phyloP scores from a whole-genome alignment of 345 rosid species.

The Mercurialis annua region DNA sequence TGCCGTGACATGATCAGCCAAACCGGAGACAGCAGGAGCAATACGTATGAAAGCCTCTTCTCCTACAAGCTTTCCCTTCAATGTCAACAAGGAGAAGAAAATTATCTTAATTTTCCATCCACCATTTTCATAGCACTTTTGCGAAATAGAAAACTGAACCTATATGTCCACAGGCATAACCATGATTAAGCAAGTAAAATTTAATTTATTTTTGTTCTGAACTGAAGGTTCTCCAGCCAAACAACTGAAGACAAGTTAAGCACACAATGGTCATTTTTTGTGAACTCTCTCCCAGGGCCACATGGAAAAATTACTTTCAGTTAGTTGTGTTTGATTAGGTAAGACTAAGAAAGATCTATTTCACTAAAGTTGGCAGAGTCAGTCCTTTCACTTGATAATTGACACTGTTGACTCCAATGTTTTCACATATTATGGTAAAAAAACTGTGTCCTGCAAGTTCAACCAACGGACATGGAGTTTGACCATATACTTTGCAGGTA shows the following conservation, averaged over 20 bases:
- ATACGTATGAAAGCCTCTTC: constrained; percentile 87
- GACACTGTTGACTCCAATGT: not conserved
- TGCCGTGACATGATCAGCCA: constrained; percentile 83
- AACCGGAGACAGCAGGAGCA: constrained; percentile 83
- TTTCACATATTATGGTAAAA: not conserved
- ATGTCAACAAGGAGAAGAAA: constrained; percentile 24
- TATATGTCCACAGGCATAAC: not conserved
- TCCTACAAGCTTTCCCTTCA: constrained; percentile 67
- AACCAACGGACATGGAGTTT: not conserved
- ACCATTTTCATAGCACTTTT: not conserved
- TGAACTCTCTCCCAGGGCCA: not conserved
- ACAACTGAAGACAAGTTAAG: not conserved
- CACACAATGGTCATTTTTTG: not conserved
- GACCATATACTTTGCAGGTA: not conserved
- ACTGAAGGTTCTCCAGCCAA: not conserved
- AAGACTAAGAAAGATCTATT: not conserved
- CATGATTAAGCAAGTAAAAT: not conserved
- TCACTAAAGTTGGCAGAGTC: not conserved
- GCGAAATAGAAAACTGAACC: constrained; percentile 6
- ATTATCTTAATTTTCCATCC: constrained; percentile 4
- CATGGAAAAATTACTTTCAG: not conserved
- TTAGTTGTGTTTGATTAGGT: not conserved
- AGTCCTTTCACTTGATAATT: not conserved
- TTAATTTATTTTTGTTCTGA: not conserved
- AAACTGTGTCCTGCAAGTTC: not conserved